Evolutionary conservation across 2,329 filamentous ascomycete genomes (phyloP), one percentile per base, ranked within the genome.

Genomic region (Fusarium euwallaceae): DNA sequence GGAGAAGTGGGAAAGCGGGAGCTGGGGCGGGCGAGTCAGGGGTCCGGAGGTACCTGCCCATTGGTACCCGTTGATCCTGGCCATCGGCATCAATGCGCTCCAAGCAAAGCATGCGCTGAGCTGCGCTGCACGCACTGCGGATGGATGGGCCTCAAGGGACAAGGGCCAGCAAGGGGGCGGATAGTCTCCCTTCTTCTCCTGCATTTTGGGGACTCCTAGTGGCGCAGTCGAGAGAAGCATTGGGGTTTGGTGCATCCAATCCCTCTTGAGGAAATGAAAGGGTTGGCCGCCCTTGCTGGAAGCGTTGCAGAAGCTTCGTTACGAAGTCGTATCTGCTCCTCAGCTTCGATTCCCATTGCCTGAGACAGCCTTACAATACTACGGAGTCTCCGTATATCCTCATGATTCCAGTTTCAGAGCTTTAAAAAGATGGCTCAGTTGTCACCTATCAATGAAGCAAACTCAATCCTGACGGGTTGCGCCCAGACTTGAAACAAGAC

Each of bases 251-350:
- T 27, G 58, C 51, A 17, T 27, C 37, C 48, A 55, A 55, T 55
- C 48, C 17, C 48, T 55, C 48, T 32, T 20, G 27, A 56, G 69
- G 61, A 78, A 78, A 78, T 78, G 77, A 78, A 78, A 78, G 77
- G 77, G 74, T 69, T 66, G 51, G 43, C 62, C 48, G 66, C 67
- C 76, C 67, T 69, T 62, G 75, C 55, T 17, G 55, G 45, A 39
- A 65, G 45, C 39, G 69, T 70, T 75, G 72, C 72, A 73, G 61
- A 66, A 69, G 56, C 55, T 43, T 53, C 62, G 43, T 45, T 64
- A 56, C 48, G 43, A 39, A 9, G 41, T 16, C 43, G n/a, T 51
- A 22, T 62, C 41, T 62, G 16, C 10, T 51, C n/a, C 39, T 61
- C 27, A 20, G 24, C 34, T 41, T 39, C 22, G 32, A 59, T 70